phyloP scores from a whole-genome alignment of 768 basidiomycete genomes.

The Hypholoma sublateritium region DNA sequence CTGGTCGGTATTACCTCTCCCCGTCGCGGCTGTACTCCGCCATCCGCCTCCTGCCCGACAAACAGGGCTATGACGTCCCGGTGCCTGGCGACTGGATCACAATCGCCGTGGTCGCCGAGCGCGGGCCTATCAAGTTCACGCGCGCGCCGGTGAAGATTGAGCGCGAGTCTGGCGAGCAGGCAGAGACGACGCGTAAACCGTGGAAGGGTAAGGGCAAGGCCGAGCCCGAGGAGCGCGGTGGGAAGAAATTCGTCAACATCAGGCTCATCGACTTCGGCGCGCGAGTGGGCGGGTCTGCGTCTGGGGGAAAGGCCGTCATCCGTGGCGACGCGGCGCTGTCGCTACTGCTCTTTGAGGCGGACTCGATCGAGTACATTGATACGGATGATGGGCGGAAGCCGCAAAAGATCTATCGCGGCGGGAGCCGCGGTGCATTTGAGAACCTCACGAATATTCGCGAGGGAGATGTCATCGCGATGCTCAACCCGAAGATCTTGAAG shows the following conservation, averaged over 20 bases:
- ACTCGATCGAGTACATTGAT: slow-evolving; percentile 59
- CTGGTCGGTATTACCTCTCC: slow-evolving; percentile 83
- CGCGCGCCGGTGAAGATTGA: slow-evolving; percentile 61
- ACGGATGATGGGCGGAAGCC: slow-evolving; percentile 49
- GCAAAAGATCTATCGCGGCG: slow-evolving; percentile 78
- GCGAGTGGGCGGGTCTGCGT: slow-evolving; percentile 49
- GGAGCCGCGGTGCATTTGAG: slow-evolving; percentile 92
- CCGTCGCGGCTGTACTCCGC: slow-evolving; percentile 89
- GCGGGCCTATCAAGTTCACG: slow-evolving; percentile 74
- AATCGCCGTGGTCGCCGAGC: slow-evolving; percentile 92
- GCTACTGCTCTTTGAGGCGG: slow-evolving; percentile 87
- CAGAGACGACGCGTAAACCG: slow-evolving; percentile 30
- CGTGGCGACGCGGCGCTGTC: slow-evolving; percentile 84
- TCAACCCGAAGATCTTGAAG: slow-evolving; percentile 86
- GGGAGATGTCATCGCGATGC: slow-evolving; percentile 86
- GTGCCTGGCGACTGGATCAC: slow-evolving; percentile 94
- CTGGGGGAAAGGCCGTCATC: slow-evolving; percentile 51
- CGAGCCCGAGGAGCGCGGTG: slow-evolving; percentile 40
- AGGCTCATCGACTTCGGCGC: slow-evolving; percentile 83
- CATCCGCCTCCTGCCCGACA: slow-evolving; percentile 72
- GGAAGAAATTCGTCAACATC: slow-evolving; percentile 84
- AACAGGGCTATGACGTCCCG: slow-evolving; percentile 88
- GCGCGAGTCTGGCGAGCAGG: slow-evolving; percentile 43
- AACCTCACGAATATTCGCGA: slow-evolving; percentile 80
- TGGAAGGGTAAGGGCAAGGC: slow-evolving; percentile 35